Conservation (phyloP, 345 rosid genomes). For the Rhizophora apiculata region DNA sequence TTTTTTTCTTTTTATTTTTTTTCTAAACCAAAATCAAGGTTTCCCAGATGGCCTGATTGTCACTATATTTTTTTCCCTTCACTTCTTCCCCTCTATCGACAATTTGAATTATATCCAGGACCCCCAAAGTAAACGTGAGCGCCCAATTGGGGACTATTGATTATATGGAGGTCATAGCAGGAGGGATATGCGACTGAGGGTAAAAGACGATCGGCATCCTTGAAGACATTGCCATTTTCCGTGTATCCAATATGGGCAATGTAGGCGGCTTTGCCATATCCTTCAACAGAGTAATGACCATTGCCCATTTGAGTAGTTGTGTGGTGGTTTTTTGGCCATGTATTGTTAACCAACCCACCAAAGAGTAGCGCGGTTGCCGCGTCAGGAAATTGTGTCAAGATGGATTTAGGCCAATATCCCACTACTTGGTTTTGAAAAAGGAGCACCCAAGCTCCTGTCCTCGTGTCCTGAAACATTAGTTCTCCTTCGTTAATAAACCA, state of each 20-base stretch:
- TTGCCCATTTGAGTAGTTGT: conserved; percentile 22
- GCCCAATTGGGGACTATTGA: too few species aligned
- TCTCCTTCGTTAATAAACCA: background rate
- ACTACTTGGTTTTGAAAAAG: background rate
- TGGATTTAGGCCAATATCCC: conserved; percentile 17
- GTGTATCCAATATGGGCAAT: background rate
- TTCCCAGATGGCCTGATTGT: too few species aligned
- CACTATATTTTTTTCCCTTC: too few species aligned
- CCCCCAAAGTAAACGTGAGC: too few species aligned
- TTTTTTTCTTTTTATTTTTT: too few species aligned
- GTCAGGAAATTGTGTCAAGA: background rate
- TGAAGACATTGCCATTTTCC: background rate
- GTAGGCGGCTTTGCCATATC: conserved; percentile 2
- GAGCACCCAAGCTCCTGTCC: conserved; percentile 14
- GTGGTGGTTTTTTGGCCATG: background rate
- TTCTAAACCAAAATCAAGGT: too few species aligned
- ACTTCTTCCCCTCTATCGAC: too few species aligned
- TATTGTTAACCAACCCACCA: background rate
- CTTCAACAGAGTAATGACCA: conserved; percentile 12
- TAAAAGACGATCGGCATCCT: background rate
- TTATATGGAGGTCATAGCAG: too few species aligned
- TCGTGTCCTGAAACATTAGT: conserved; percentile 1
- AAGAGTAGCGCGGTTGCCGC: too few species aligned
- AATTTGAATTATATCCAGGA: too few species aligned
- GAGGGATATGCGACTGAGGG: too few species aligned